A percentile compares a stretch with the other conserved stretches of the same genome.
These are phyloP conservation scores for Ophiostoma sp. DNA, from an alignment of 2,329 filamentous ascomycete genomes.

Conservation along the genomic window DNA sequence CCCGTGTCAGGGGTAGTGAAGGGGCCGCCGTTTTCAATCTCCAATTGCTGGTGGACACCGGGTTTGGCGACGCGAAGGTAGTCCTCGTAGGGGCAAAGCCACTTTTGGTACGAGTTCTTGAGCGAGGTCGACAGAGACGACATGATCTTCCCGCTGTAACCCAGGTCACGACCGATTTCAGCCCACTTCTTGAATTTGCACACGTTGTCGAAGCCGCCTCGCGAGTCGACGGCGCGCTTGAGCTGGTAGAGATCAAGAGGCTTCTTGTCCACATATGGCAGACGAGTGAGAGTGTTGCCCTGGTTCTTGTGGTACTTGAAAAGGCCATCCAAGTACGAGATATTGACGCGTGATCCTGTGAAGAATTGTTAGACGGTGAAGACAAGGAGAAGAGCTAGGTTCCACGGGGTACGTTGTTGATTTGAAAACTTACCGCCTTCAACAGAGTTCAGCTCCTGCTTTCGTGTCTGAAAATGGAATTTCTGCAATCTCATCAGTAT, in stretches of 20 bases:
- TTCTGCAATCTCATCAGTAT: slow-evolving; percentile 50
- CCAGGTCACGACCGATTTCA: slow-evolving; percentile 91
- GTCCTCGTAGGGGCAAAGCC: slow-evolving; percentile 94
- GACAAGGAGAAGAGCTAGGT: not conserved
- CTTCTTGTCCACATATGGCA: slow-evolving; percentile 96
- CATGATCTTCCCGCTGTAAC: slow-evolving; percentile 99
- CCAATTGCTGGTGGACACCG: slow-evolving; percentile 91
- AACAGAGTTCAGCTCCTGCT: slow-evolving; percentile 94
- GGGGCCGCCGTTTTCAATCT: slow-evolving; percentile 87
- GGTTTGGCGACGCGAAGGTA: slow-evolving; percentile 88
- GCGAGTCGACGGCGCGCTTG: slow-evolving; percentile 92
- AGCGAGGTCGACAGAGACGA: slow-evolving; percentile 94
- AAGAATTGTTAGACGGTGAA: slow-evolving; percentile 24
- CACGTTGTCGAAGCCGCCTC: slow-evolving; percentile 91
- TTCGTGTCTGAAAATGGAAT: slow-evolving; percentile 93
- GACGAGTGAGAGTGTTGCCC: slow-evolving; percentile 85
- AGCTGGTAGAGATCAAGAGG: slow-evolving; percentile 91
- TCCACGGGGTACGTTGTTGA: too few species aligned
- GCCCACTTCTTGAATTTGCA: slow-evolving; percentile 99
- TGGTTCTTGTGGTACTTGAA: slow-evolving; percentile 96
- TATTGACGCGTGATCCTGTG: slow-evolving; percentile 82
- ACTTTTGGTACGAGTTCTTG: slow-evolving; percentile 96
- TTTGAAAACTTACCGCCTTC: slow-evolving; percentile 73
- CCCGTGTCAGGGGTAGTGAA: slow-evolving; percentile 59
- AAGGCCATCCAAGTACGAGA: slow-evolving; percentile 92